phyloP scores from a whole-genome alignment of 768 basidiomycete species.

The Boletus rubropictus region DNA sequence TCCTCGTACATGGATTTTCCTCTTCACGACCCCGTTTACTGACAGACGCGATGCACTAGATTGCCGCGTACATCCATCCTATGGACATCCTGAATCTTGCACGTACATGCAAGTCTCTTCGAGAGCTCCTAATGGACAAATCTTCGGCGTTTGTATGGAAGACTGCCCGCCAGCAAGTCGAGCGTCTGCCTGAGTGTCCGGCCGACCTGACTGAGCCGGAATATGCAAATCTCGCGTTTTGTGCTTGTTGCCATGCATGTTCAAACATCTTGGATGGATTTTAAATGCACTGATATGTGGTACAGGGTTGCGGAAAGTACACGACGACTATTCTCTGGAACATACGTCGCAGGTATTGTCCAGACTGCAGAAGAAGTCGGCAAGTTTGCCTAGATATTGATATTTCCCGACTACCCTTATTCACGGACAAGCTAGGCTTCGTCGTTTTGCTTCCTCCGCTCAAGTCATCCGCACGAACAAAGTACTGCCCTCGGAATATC shows the following conservation, averaged over 20 bases:
- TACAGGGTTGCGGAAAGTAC: constrained; percentile 8
- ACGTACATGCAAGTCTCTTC: constrained; percentile 34
- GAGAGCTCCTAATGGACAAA: constrained; percentile 31
- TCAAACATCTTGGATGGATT: not conserved
- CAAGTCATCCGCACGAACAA: not conserved
- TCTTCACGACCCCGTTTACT: not conserved
- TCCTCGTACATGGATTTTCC: constrained; percentile 6
- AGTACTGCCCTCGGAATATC: not conserved
- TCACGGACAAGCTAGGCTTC: constrained; percentile 3
- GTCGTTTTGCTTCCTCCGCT: not conserved
- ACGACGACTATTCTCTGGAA: constrained; percentile 4
- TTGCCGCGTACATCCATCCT: constrained; percentile 37
- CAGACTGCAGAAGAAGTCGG: constrained; percentile 1
- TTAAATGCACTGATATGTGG: not conserved
- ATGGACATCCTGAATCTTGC: constrained; percentile 29
- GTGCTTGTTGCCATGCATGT: constrained; percentile 20
- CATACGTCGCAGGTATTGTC: constrained; percentile 12
- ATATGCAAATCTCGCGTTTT: constrained; percentile 40
- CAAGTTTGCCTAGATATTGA: not conserved
- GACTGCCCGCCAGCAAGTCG: constrained; percentile 25
- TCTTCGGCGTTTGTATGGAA: constrained; percentile 26
- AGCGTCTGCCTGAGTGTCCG: constrained; percentile 39
- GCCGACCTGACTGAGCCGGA: constrained; percentile 40
- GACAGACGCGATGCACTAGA: constrained; percentile 19
- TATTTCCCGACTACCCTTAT: not conserved